Evolutionary conservation across 352 stramenopile species (phyloP).

Genomic region (Pseudoperonospora humuli): DNA sequence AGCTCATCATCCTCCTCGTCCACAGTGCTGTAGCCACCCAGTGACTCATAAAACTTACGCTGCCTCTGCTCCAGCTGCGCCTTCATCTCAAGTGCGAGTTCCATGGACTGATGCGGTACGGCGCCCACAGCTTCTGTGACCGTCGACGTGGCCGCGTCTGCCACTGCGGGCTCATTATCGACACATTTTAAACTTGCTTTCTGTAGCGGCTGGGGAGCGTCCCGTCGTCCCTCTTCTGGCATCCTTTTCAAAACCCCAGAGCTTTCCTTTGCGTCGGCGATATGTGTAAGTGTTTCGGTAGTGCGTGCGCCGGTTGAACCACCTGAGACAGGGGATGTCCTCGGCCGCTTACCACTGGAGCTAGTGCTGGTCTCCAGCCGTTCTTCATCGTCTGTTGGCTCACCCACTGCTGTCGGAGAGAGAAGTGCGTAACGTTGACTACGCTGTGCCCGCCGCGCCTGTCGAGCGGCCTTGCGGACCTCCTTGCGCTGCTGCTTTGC

Average conservation of each 20-base stretch:
- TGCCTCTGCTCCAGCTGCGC: slow-evolving; percentile 27
- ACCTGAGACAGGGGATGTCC: slow-evolving; percentile 1
- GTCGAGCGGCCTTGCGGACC: slow-evolving; percentile 17
- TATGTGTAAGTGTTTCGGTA: slow-evolving; percentile 9
- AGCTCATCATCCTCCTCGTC: slow-evolving; percentile 38
- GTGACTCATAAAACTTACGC: slow-evolving; percentile 29
- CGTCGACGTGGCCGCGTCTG: slow-evolving; percentile 6
- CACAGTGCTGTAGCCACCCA: slow-evolving; percentile 36
- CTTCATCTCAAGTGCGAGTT: slow-evolving; percentile 18
- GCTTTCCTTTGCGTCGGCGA: slow-evolving; percentile 12
- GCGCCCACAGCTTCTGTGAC: slow-evolving; percentile 5
- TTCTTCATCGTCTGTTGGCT: slow-evolving; percentile 15
- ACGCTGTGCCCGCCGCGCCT: slow-evolving; percentile 20
- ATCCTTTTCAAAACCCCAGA: slow-evolving; percentile 16
- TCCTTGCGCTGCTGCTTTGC: slow-evolving; percentile 29
- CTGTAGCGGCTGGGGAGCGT: slow-evolving; percentile 2
- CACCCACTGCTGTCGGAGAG: slow-evolving; percentile 14
- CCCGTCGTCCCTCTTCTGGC: slow-evolving; percentile 8
- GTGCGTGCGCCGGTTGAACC: slow-evolving; percentile 11
- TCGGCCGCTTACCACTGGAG: background rate
- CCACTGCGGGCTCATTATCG: slow-evolving; percentile 2
- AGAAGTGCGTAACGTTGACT: slow-evolving; percentile 15
- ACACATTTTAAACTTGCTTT: slow-evolving; percentile 20
- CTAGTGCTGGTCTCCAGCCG: slow-evolving; percentile 7
- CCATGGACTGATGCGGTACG: slow-evolving; percentile 2